Percentiles rank a stretch among this genome's conserved stretches.
Conservation (phyloP, 2,329 filamentous ascomycete genomes). For the Lecanicillium sp. region DNA sequence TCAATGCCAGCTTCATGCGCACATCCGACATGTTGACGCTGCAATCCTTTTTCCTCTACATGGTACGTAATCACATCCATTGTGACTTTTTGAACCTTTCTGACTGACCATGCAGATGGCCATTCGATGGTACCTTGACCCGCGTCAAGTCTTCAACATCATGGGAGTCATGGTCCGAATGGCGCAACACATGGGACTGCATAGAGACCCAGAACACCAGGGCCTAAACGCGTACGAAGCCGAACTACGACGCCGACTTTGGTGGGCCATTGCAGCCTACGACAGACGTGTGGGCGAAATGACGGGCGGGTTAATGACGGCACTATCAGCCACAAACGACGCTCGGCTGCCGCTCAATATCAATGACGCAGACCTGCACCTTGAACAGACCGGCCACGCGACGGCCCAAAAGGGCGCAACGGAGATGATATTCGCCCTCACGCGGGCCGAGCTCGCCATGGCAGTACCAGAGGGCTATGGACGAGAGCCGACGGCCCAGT, state of each 20-base stretch:
- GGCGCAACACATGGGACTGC: slow-evolving; percentile 62
- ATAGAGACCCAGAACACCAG: slow-evolving; percentile 53
- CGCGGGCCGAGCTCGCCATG: slow-evolving; percentile 51
- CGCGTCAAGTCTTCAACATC: slow-evolving; percentile 41
- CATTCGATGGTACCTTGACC: slow-evolving; percentile 54
- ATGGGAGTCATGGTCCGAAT: slow-evolving; percentile 62
- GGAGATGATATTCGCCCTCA: slow-evolving; percentile 55
- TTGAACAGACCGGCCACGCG: slow-evolving; percentile 50
- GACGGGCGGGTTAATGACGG: slow-evolving; percentile 51
- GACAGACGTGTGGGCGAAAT: slow-evolving; percentile 65
- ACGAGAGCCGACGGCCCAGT: slow-evolving; percentile 33
- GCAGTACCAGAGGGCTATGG: slow-evolving; percentile 30
- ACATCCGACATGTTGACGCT: slow-evolving; percentile 59
- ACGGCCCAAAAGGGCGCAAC: slow-evolving; percentile 45
- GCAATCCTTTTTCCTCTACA: slow-evolving; percentile 62
- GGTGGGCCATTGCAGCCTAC: slow-evolving; percentile 66
- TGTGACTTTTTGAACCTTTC: neutral
- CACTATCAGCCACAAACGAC: slow-evolving; percentile 47
- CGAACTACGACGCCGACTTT: slow-evolving; percentile 64
- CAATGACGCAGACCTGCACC: slow-evolving; percentile 54
- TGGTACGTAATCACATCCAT: slow-evolving; percentile 49
- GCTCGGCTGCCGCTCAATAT: slow-evolving; percentile 55
- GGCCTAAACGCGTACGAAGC: slow-evolving; percentile 53
- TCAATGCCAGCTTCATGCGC: slow-evolving; percentile 61
- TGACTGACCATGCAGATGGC: slow-evolving; percentile 26